A percentile compares a stretch with the other conserved stretches of the same genome.
Evolutionary conservation across 441 rosid species (phyloP).

Genomic region (Iberis amara): DNA sequence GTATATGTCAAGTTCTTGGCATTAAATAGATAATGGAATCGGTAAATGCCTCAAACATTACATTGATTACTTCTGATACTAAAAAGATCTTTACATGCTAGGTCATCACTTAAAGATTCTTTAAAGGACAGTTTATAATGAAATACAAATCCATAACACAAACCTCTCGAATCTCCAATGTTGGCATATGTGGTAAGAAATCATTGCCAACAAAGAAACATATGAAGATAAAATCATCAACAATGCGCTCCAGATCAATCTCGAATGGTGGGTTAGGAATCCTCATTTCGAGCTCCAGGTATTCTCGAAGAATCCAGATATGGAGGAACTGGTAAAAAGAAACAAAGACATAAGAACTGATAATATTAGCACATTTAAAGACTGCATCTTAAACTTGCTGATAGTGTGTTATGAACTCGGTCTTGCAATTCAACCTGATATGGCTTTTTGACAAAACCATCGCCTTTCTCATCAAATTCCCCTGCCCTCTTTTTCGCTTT

Average conservation of each 20-base stretch:
- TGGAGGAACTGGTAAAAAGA: slow-evolving; percentile 64
- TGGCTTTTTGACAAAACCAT: slow-evolving; percentile 66
- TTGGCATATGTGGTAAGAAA: slow-evolving; percentile 98
- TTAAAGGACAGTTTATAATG: background rate
- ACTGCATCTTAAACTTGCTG: slow-evolving; percentile 1
- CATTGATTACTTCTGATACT: background rate
- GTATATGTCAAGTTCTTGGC: background rate
- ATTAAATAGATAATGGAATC: background rate
- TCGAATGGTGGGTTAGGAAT: slow-evolving; percentile 66
- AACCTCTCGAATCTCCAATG: slow-evolving; percentile 98
- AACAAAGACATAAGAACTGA: slow-evolving; percentile 14
- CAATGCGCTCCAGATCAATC: slow-evolving; percentile 77
- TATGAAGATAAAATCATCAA: slow-evolving; percentile 98
- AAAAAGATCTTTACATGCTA: background rate
- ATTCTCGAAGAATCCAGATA: slow-evolving; percentile 93
- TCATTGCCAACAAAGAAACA: slow-evolving; percentile 99
- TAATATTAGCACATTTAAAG: slow-evolving; percentile 3
- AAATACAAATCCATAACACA: slow-evolving; percentile 26
- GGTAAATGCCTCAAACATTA: background rate
- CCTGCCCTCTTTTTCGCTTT: slow-evolving; percentile 81
- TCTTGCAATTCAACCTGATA: slow-evolving; percentile 60
- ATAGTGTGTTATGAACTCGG: background rate
- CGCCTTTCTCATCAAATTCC: slow-evolving; percentile 92
- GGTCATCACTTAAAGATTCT: background rate
- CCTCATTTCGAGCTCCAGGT: slow-evolving; percentile 75